These are phyloP conservation scores for Pichia occidentalis DNA, from an alignment of 805 yeast genomes.

Conservation along the genomic window DNA sequence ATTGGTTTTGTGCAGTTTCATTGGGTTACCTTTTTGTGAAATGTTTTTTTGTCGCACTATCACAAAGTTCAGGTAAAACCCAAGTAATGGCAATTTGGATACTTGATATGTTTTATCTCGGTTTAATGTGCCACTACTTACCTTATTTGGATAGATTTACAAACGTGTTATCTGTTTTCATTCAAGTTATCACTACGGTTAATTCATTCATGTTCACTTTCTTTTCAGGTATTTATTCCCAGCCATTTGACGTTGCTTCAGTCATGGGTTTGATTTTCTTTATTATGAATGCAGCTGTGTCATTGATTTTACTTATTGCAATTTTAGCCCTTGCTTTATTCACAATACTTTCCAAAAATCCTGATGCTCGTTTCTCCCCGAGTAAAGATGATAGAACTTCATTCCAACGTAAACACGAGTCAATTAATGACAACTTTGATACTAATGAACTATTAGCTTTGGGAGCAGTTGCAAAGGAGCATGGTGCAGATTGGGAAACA, in stretches of 20 bases:
- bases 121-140: conserved; percentile 50
- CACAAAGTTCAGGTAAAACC: conserved; percentile 75
- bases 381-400: conserved; percentile 91
- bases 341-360: conserved; percentile 70
- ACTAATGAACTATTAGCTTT: conserved; percentile 57
- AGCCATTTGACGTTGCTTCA: conserved; percentile 69
- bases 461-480: conserved; percentile 79
- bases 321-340: conserved; percentile 60
- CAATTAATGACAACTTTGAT: conserved; percentile 10
- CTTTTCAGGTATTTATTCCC: conserved; percentile 79
- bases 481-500: conserved; percentile 65
- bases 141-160: conserved; percentile 85
- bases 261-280: conserved; percentile 92
- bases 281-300: conserved; percentile 81
- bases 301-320: conserved; percentile 63
- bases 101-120: conserved; percentile 64
- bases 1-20: conserved; percentile 75
- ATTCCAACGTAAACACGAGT: conserved; percentile 46
- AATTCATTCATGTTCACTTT: conserved; percentile 83
- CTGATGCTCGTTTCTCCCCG: conserved; percentile 82
- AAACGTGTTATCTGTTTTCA: conserved; percentile 65
- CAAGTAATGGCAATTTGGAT: conserved; percentile 74
- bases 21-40: conserved; percentile 57
- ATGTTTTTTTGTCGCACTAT: conserved; percentile 66
- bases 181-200: conserved; percentile 63